These are phyloP conservation scores for Tylopilus orsonianus DNA, from an alignment of 1,284 basidiomycete species.

Conservation along the genomic window DNA sequence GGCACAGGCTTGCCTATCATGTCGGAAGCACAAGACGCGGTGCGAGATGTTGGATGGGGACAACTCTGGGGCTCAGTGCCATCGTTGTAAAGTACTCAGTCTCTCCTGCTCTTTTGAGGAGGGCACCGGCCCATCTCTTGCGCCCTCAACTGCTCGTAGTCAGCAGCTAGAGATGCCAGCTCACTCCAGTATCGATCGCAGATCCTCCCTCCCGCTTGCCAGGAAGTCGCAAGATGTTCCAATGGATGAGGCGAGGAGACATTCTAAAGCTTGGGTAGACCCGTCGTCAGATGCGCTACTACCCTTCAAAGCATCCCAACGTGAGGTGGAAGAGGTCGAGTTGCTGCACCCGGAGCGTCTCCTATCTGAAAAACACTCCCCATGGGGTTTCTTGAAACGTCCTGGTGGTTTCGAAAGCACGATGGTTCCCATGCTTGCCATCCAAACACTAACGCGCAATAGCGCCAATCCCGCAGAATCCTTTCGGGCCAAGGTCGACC, in stretches of 20 bases:
- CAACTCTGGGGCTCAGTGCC: conserved; percentile 36
- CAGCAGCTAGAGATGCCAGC: conserved; percentile 20
- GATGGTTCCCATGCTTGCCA: conserved; percentile 41
- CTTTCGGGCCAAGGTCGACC: conserved; percentile 34
- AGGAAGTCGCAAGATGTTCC: conserved; percentile 26
- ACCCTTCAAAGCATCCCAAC: conserved; percentile 21
- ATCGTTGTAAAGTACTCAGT: conserved; percentile 42
- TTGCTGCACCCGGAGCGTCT: conserved; percentile 31
- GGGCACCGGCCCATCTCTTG: conserved; percentile 13
- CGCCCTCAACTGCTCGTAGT: conserved; percentile 16
- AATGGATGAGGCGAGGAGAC: conserved; percentile 26
- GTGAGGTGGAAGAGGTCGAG: conserved; percentile 30
- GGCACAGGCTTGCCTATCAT: conserved; percentile 40
- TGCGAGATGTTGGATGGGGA: conserved; percentile 42
- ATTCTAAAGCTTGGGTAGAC: conserved; percentile 24
- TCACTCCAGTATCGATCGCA: conserved; percentile 25
- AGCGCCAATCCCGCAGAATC: conserved; percentile 22
- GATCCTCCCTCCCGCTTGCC: conserved; percentile 22
- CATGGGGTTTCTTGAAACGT: conserved; percentile 39
- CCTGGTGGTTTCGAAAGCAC: conserved; percentile 39
- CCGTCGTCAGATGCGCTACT: conserved; percentile 19
- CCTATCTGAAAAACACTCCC: conserved; percentile 34
- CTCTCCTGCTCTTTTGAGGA: conserved; percentile 42
- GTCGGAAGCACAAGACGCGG: conserved; percentile 45
- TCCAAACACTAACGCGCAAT: conserved; percentile 37